Evolutionary conservation across 2,329 filamentous ascomycete genomes (phyloP), one percentile per base, ranked within the genome.

Genomic region (Fonsecaea nubica): DNA sequence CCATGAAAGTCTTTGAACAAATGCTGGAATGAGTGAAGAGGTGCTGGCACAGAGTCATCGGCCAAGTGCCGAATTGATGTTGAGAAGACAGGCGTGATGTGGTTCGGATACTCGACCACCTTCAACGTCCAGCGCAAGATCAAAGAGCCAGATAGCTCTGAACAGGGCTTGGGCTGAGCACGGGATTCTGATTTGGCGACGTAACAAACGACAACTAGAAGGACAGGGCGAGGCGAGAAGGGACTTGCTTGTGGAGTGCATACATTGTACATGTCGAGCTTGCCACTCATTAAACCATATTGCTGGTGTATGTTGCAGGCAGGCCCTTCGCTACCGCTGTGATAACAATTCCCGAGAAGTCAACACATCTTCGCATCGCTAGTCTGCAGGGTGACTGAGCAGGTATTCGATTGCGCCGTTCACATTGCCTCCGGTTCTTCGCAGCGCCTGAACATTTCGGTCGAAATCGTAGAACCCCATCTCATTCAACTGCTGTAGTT

Each of bases 381-480:
- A 53, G 33, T 40, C 58, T 64, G 57, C 68, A 52, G 71, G 70
- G 32, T 74, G 71, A 62, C 63, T 71, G 48, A 74, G 71, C 15
- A 74, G 60, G 63, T 69, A 74, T 63, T 74, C 72, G 63, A 74
- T 68, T 52, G 72, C 95, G 10, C 94, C 95, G 77, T 98, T 93
- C 48, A 98, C 95, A 77, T 92, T 97, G 10, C 95, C 95, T 8
- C 95, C 95, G 67, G 92, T 92, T 74, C 94, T 87, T 78, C 94
- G 86, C 75, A 99, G 81, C 4, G 95, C 95, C 63, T 91, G 89
- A 36, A 99, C 88, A 73, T 99, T 99, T 72, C 91, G 84, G 60
- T 99, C 94, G 75, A 98, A 99, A 76, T 99, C 93, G 77, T 89
- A 97, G 80, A 99, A 99, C 2, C 95, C 95, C 95, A 99, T 99